phyloP scores from a whole-genome alignment of 2,329 filamentous ascomycete genomes.

The Fusarium tupiense region DNA sequence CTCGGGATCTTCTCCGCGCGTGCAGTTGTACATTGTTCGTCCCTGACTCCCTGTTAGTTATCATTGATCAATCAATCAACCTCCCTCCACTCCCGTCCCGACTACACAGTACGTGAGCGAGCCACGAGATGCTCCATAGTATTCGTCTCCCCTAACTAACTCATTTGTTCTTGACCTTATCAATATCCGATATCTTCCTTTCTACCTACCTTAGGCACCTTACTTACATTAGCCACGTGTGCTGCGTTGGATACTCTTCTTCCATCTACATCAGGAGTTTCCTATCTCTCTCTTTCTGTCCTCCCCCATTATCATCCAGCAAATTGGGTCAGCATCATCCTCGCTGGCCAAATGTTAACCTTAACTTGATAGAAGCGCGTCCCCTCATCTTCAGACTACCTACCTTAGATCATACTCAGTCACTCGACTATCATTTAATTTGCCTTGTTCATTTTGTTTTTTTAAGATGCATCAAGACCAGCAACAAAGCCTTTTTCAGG shows the following conservation, averaged over 20 bases:
- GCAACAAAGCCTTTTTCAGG: slow-evolving; percentile 61
- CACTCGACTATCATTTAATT: not conserved
- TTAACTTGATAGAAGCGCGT: slow-evolving; percentile 9
- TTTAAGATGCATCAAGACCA: slow-evolving; percentile 40
- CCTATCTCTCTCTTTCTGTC: slow-evolving; percentile 16
- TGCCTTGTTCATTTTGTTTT: not conserved
- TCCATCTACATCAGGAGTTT: slow-evolving; percentile 2
- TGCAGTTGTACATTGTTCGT: slow-evolving; percentile 9
- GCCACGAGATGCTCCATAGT: slow-evolving; percentile 27
- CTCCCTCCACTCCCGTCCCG: not conserved
- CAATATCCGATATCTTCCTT: slow-evolving; percentile 6
- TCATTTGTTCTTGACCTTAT: slow-evolving; percentile 1
- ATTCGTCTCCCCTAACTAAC: not conserved
- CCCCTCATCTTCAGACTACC: not conserved
- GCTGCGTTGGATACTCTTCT: not conserved
- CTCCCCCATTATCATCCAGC: not conserved
- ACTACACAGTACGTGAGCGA: not conserved
- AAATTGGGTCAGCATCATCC: slow-evolving; percentile 19
- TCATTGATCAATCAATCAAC: slow-evolving; percentile 1
- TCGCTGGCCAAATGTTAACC: slow-evolving; percentile 32
- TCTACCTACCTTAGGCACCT: not conserved
- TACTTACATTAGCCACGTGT: slow-evolving; percentile 14
- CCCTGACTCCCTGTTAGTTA: not conserved
- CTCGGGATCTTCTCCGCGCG: slow-evolving; percentile 29
- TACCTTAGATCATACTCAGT: not conserved